A percentile compares a stretch with the other conserved stretches of the same genome.
Evolutionary conservation across 2,329 filamentous ascomycete species (phyloP).

Genomic region (Davidsoniella virescens): DNA sequence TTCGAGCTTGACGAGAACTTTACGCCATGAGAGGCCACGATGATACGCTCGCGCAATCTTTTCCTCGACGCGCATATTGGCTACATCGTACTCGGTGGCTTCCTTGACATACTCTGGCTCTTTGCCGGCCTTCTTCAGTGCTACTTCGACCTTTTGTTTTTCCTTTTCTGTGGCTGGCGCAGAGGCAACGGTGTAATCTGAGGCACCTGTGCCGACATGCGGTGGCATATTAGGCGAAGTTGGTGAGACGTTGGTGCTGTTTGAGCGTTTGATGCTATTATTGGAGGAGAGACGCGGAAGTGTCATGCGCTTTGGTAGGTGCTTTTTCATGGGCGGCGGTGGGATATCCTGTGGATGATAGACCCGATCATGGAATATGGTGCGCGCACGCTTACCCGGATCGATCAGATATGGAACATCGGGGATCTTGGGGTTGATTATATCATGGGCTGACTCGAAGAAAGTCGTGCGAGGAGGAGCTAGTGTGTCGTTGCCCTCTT

Average conservation of each 20-base stretch:
- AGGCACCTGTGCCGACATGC: conserved; percentile 12
- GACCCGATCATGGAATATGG: conserved; percentile 92
- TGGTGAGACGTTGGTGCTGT: neutral
- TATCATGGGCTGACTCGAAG: conserved; percentile 85
- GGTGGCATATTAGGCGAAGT: neutral
- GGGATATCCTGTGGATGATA: conserved; percentile 93
- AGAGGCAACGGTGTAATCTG: conserved; percentile 2
- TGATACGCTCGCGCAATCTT: conserved; percentile 97
- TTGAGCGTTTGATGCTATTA: too few relatives aligned
- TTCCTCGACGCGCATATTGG: conserved; percentile 81
- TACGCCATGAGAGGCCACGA: conserved; percentile 80
- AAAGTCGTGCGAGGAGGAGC: conserved; percentile 78
- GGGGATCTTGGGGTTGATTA: conserved; percentile 80
- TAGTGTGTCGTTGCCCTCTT: conserved; percentile 27
- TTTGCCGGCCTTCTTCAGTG: conserved; percentile 20
- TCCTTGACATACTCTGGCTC: conserved; percentile 24
- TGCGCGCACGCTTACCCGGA: conserved; percentile 62
- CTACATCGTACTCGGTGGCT: conserved; percentile 30
- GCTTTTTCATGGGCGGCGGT: conserved; percentile 51
- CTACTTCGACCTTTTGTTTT: neutral
- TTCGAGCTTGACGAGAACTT: conserved; percentile 87
- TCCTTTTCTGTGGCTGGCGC: neutral
- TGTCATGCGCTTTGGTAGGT: conserved; percentile 21
- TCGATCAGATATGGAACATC: conserved; percentile 68
- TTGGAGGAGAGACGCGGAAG: conserved; percentile 15